Base-by-base conservation (phyloP, 108 stramenopile genomes). In the Skeletonema potamos region DNA sequence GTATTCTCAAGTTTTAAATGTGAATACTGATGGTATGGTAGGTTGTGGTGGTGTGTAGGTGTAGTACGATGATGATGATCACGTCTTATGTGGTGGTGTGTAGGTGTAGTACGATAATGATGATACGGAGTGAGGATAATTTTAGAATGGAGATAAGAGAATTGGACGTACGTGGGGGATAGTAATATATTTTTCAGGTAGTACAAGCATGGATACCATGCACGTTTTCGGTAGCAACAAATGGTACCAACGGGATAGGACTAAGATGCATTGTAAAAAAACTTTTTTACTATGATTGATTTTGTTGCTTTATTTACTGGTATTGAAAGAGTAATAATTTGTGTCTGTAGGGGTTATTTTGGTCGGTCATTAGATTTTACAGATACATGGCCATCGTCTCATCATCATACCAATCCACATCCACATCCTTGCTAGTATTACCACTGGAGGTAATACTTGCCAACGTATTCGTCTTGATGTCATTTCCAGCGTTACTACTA, bases 371-470 rank as follows among this genome's bases (percentile, higher is more conserved):
- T 2, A n/a, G 15, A 10, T 59, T n/a, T n/a, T 12, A 34, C 51
- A 92, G 63, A 70, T 92, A 92, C 59, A 83, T 82, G 11, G 84
- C 87, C 88, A 92, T 89, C 0, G 91, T 92, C 73, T 92, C 91
- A 58, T 88, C 88, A 41, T 51, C 29, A 48, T 87, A 86, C 90
- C 90, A 91, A 41, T 89, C 77, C n/a, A 77, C 41, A 29, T 63
- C n/a, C 37, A 32, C n/a, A 28, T 36, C 26, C 29, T 62, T 29
- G 54, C 32, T 58, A 34, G 0, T 27, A 30, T 20, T 60, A 26
- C 37, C 30, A 28, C 20, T 26, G 29, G 22, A 10, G 55, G 22
- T 58, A 36, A 0, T 34, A 59, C 58, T 18, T 20, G 58, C 26
- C 34, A 36, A 33, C n/a, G 10, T 46, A 27, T 12, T 56, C 13